Conservation (phyloP, 805 yeast species). For the Candida railenensis region DNA sequence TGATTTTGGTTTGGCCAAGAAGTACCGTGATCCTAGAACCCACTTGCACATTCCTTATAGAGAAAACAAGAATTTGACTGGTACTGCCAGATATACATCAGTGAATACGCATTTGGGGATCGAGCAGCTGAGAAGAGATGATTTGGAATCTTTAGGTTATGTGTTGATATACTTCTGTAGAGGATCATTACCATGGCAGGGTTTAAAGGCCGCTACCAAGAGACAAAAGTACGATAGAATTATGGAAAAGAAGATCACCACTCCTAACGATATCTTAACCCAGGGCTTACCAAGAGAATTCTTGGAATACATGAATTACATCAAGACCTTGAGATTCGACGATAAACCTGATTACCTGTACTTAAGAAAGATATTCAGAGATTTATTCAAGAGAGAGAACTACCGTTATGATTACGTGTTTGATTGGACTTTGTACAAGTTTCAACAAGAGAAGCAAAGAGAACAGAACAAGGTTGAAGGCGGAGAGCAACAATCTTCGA, state of each 20-base stretch:
- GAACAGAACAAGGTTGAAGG: constrained; percentile 37
- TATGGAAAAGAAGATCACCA: constrained; percentile 90
- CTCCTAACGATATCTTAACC: constrained; percentile 81
- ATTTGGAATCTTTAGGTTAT: constrained; percentile 90
- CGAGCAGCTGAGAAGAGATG: constrained; percentile 96
- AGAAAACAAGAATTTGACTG: constrained; percentile 94
- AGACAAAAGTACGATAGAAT: constrained; percentile 96
- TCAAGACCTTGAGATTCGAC: constrained; percentile 87
- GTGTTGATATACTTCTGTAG: constrained; percentile 92
- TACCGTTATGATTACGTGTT: constrained; percentile 91
- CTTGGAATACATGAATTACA: constrained; percentile 81
- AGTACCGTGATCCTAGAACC: constrained; percentile 90
- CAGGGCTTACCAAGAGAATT: constrained; percentile 92
- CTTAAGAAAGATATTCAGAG: constrained; percentile 85
- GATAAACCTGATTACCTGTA: constrained; percentile 94
- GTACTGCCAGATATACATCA: constrained; percentile 95
- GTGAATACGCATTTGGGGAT: constrained; percentile 95
- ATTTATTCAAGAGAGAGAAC: constrained; percentile 81
- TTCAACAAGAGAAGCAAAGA: constrained; percentile 58
- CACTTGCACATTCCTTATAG: constrained; percentile 94
- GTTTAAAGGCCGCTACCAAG: constrained; percentile 93
- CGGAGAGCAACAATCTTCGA: constrained; percentile 22
- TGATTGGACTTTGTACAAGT: constrained; percentile 93
- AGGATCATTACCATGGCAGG: constrained; percentile 98
- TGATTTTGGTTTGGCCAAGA: constrained; percentile 92